Conservation (phyloP, 2,329 filamentous ascomycete species). For the Aureobasidium sp. region DNA sequence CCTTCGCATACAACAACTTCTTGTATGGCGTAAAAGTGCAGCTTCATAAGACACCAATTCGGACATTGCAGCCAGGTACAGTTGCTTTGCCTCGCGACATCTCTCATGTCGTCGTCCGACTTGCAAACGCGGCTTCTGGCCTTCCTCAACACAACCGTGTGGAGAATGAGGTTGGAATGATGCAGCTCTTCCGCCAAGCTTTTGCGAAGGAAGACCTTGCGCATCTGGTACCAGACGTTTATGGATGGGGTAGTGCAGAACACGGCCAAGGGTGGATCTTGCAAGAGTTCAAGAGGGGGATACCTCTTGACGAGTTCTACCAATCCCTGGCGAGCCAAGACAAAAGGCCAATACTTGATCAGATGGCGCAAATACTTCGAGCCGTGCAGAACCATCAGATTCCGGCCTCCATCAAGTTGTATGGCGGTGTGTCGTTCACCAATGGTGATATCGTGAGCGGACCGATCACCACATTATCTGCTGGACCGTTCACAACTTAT, state of each 20-base stretch:
- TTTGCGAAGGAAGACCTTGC: neutral
- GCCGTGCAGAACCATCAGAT: constrained; percentile 6
- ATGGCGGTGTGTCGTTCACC: constrained; percentile 12
- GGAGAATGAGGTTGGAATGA: constrained; percentile 30
- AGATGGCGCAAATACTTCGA: constrained; percentile 14
- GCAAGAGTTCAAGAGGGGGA: constrained; percentile 13
- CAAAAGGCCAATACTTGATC: constrained; percentile 2
- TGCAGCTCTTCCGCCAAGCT: constrained; percentile 3
- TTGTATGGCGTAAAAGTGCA: constrained; percentile 7
- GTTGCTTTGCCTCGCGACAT: neutral
- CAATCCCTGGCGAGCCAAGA: neutral
- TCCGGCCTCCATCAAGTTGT: neutral
- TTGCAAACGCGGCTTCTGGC: constrained; percentile 9
- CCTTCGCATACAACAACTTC: constrained; percentile 18
- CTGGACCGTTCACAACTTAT: constrained; percentile 13
- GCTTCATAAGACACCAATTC: neutral
- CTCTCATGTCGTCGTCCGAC: constrained; percentile 2
- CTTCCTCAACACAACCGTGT: constrained; percentile 22
- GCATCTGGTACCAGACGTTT: constrained; percentile 11
- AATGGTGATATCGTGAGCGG: constrained; percentile 8
- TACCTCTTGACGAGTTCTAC: neutral
- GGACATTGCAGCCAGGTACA: neutral
- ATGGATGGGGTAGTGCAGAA: constrained; percentile 5
- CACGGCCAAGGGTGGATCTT: constrained; percentile 16
- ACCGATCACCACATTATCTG: neutral